These are phyloP conservation scores for Apophysomyces elegans DNA, from an alignment of 371 early-diverging fungal species.

Conservation along the genomic window DNA sequence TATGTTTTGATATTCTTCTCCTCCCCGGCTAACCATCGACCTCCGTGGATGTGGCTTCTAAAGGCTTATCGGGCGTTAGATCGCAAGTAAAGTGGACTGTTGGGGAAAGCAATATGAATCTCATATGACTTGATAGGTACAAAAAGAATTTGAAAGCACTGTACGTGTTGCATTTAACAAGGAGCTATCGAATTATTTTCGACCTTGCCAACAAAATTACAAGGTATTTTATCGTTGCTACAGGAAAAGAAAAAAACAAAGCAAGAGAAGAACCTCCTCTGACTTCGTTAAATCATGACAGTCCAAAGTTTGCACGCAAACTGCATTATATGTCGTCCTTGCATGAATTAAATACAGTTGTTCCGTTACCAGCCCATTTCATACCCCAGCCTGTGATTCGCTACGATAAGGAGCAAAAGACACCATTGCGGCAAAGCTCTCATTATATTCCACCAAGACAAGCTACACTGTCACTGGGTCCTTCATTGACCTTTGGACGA, in stretches of 20 bases:
- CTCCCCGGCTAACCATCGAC: slow-evolving; percentile 78
- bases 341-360: slow-evolving; percentile 63
- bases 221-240: slow-evolving; percentile 24
- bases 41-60: slow-evolving; percentile 85
- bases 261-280: not conserved
- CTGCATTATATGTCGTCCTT: slow-evolving; percentile 79
- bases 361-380: slow-evolving; percentile 74
- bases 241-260: too few species aligned
- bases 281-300: slow-evolving; percentile 28
- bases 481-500: slow-evolving; percentile 44
- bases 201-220: slow-evolving; percentile 52
- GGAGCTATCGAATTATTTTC: slow-evolving; percentile 43
- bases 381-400: slow-evolving; percentile 80
- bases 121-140: slow-evolving; percentile 57
- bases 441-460: not conserved
- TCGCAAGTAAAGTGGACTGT: slow-evolving; percentile 59
- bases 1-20: slow-evolving; percentile 87
- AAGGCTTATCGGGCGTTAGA: slow-evolving; percentile 82
- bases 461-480: slow-evolving; percentile 6
- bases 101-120: not conserved
- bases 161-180: slow-evolving; percentile 81
- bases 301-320: slow-evolving; percentile 94
- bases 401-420: slow-evolving; percentile 48
- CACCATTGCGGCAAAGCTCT: slow-evolving; percentile 9
- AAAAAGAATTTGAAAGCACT: slow-evolving; percentile 92